These are phyloP conservation scores for Albizia julibrissin DNA, from an alignment of 306 rosid genomes.

Conservation along the genomic window DNA sequence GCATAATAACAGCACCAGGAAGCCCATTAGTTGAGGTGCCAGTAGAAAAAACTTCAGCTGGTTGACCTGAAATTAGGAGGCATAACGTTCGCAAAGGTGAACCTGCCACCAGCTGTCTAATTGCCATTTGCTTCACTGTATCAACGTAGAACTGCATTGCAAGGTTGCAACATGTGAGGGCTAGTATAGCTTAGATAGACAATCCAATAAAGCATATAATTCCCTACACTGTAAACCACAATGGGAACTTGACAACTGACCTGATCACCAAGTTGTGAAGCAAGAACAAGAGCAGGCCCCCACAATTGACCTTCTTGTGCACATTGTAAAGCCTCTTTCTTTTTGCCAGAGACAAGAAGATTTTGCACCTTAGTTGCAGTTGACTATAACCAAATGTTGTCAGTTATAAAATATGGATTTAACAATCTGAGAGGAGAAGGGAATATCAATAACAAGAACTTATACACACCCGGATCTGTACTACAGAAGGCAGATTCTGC, in stretches of 20 bases:
- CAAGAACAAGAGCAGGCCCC: constrained; percentile 98
- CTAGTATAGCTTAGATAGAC: constrained; percentile 23
- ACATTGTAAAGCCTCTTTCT: constrained; percentile 81
- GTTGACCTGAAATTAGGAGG: constrained; percentile 91
- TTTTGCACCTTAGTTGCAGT: constrained; percentile 92
- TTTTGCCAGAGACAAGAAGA: constrained; percentile 86
- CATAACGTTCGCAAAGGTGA: constrained; percentile 93
- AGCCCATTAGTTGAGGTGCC: constrained; percentile 36
- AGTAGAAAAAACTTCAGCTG: constrained; percentile 86
- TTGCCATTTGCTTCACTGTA: constrained; percentile 91
- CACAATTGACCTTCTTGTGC: constrained; percentile 97
- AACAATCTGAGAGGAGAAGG: not conserved
- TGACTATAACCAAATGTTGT: constrained; percentile 59
- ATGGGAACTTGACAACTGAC: constrained; percentile 41
- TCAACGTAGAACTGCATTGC: constrained; percentile 86
- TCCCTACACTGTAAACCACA: constrained; percentile 10
- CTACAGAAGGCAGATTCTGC: constrained; percentile 80
- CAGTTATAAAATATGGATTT: constrained; percentile 36
- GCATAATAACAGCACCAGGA: constrained; percentile 35
- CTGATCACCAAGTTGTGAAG: constrained; percentile 94
- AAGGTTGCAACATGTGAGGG: constrained; percentile 17
- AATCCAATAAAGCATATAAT: constrained; percentile 1
- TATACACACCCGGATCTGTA: constrained; percentile 65
- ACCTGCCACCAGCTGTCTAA: constrained; percentile 75
- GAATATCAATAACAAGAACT: not conserved